A percentile compares a stretch with the other conserved stretches of the same genome.
Conservation (phyloP, 768 basidiomycete genomes). For the Rhizopogon rudus region DNA sequence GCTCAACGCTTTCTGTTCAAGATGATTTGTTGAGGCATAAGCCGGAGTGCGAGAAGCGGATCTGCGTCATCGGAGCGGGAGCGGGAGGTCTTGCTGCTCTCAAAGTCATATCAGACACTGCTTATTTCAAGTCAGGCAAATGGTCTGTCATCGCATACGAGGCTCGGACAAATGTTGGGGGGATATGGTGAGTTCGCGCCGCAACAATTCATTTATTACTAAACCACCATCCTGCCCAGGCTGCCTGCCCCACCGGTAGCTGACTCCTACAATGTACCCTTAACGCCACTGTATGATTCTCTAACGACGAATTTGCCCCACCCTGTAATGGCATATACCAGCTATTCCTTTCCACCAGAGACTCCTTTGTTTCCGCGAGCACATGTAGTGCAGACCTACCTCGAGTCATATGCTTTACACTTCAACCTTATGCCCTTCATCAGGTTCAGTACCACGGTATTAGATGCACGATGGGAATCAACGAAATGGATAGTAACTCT, state of each 20-base stretch:
- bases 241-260: slow-evolving; percentile 47
- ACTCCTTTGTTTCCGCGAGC: no score
- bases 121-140: no score
- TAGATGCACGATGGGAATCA: slow-evolving; percentile 34
- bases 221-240: slow-evolving; percentile 31
- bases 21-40: no score
- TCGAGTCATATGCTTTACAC: no score
- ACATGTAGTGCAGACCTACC: no score
- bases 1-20: no score
- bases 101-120: no score
- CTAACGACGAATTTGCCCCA: slow-evolving; percentile 79
- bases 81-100: slow-evolving; percentile 40
- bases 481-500: slow-evolving; percentile 45
- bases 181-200: slow-evolving; percentile 56
- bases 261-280: slow-evolving; percentile 37
- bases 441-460: slow-evolving; percentile 52
- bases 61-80: slow-evolving; percentile 74
- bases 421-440: slow-evolving; percentile 28
- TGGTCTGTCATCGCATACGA: slow-evolving; percentile 29
- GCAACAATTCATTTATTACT: neutral
- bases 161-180: slow-evolving; percentile 60
- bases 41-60: slow-evolving; percentile 24
- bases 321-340: slow-evolving; percentile 65
- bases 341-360: slow-evolving; percentile 6
- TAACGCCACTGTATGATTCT: slow-evolving; percentile 72